phyloP scores from a whole-genome alignment of 345 rosid genomes.

The Citrus reticulata region DNA sequence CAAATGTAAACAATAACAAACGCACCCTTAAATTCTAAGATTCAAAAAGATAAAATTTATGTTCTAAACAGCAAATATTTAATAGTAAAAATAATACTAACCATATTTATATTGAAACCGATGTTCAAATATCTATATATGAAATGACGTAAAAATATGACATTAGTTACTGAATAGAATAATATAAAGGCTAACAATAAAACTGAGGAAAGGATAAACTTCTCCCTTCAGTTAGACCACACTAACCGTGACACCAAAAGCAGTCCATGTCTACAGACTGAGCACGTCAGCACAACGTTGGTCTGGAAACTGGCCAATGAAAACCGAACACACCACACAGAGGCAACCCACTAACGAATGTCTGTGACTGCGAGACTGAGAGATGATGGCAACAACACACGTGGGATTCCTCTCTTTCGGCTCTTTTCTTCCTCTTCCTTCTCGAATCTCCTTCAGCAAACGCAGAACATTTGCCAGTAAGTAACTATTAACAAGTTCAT shows the following conservation, averaged over 20 bases:
- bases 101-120: too few species aligned
- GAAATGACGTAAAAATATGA: too few species aligned
- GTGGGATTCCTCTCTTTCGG: conserved; percentile 37
- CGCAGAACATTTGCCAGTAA: conserved; percentile 49
- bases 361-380: neutral
- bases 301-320: neutral
- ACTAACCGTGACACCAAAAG: neutral
- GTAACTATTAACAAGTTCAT: neutral
- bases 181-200: neutral
- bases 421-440: conserved; percentile 30
- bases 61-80: too few species aligned
- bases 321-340: neutral
- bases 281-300: neutral
- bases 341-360: neutral
- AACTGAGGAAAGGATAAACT: neutral
- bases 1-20: too few species aligned
- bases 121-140: too few species aligned
- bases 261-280: neutral
- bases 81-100: too few species aligned
- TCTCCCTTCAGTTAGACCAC: neutral
- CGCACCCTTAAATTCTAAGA: too few species aligned
- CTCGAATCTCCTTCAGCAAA: conserved; percentile 30
- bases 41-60: too few species aligned
- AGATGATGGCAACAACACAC: conserved; percentile 32
- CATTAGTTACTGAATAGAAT: too few species aligned